Evolutionary conservation across 2,329 filamentous ascomycete genomes (phyloP).

Genomic region (Arthrobotrys pseudoclavata): DNA sequence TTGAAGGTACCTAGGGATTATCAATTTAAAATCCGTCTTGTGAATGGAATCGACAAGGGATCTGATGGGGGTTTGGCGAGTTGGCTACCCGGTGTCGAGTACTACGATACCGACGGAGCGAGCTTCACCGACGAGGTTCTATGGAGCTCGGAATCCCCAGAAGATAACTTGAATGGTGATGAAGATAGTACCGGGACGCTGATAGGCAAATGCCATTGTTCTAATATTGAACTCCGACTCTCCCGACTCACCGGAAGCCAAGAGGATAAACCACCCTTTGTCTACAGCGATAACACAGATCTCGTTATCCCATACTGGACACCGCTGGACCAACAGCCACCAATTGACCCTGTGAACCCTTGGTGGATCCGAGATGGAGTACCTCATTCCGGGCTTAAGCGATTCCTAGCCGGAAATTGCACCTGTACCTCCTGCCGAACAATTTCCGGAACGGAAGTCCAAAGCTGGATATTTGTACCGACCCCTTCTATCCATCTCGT

Average conservation of each 20-base stretch:
- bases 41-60: slow-evolving; percentile 6
- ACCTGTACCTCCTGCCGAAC: slow-evolving; percentile 75
- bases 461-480: slow-evolving; percentile 77
- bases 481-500: slow-evolving; percentile 66
- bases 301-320: slow-evolving; percentile 37
- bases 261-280: slow-evolving; percentile 25
- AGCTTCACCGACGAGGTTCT: slow-evolving; percentile 6
- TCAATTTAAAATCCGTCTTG: slow-evolving; percentile 8
- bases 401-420: slow-evolving; percentile 66
- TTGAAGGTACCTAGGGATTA: slow-evolving; percentile 19
- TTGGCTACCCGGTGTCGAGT: slow-evolving; percentile 11
- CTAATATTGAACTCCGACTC: slow-evolving; percentile 26
- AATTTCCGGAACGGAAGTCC: slow-evolving; percentile 74
- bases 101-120: neutral
- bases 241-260: slow-evolving; percentile 5
- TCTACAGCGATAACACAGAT: slow-evolving; percentile 40
- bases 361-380: slow-evolving; percentile 44
- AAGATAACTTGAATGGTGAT: neutral
- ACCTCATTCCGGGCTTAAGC: neutral
- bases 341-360: slow-evolving; percentile 32
- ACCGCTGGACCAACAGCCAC: slow-evolving; percentile 30
- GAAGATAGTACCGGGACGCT: too few species aligned
- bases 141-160: neutral
- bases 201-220: slow-evolving; percentile 40
- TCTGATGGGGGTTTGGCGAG: slow-evolving; percentile 40